phyloP scores from a whole-genome alignment of 495 filamentous ascomycete genomes.

The Tetracladium setigerum region DNA sequence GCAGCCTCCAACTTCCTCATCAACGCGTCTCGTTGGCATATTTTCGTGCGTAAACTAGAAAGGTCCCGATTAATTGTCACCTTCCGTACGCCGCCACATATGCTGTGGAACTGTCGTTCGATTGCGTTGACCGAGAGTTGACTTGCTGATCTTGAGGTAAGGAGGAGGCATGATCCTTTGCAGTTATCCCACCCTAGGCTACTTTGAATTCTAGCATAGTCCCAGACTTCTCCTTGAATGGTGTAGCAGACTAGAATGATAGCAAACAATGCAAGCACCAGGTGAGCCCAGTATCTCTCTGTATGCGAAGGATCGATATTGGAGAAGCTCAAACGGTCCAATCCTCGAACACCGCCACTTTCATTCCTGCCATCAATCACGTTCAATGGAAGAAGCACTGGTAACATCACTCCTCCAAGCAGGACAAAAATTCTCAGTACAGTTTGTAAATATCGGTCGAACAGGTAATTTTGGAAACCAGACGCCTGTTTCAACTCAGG shows the following conservation, averaged over 20 bases:
- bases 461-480: slow-evolving; percentile 64
- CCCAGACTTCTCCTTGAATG: slow-evolving; percentile 59
- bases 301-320: slow-evolving; percentile 52
- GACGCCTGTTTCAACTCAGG: slow-evolving; percentile 4
- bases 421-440: slow-evolving; percentile 70
- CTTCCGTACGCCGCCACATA: neutral
- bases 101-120: slow-evolving; percentile 5
- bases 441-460: slow-evolving; percentile 69
- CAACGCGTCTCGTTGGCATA: slow-evolving; percentile 6
- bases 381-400: slow-evolving; percentile 63
- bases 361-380: slow-evolving; percentile 43
- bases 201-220: slow-evolving; percentile 59
- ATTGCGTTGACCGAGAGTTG: slow-evolving; percentile 6
- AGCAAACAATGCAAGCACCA: slow-evolving; percentile 54
- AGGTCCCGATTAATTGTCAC: slow-evolving; percentile 9
- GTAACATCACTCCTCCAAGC: slow-evolving; percentile 54
- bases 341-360: slow-evolving; percentile 35
- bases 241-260: slow-evolving; percentile 58
- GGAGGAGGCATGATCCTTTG: slow-evolving; percentile 31
- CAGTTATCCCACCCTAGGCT: slow-evolving; percentile 56
- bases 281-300: slow-evolving; percentile 63
- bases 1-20: slow-evolving; percentile 9
- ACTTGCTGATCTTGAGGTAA: slow-evolving; percentile 4
- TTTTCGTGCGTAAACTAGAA: slow-evolving; percentile 6
- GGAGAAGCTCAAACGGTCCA: slow-evolving; percentile 60